Conservation (phyloP, 2,329 filamentous ascomycete species). For the Graphilbum sp. region DNA sequence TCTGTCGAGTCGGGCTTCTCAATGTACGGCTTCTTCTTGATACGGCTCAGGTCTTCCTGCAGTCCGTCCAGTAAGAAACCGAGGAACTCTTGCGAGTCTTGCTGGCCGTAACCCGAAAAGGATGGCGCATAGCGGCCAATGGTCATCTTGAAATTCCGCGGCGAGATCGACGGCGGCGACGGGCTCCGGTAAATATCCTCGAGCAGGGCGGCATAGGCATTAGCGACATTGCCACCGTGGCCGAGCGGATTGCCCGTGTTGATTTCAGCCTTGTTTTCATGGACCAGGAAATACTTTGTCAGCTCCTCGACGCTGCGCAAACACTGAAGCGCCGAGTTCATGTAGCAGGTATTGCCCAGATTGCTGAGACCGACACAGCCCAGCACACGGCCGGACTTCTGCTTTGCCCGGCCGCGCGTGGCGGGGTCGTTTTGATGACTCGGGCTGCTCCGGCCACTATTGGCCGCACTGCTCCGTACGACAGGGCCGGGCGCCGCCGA, state of each 20-base stretch:
- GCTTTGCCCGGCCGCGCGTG: constrained; percentile 56
- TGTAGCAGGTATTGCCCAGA: constrained; percentile 94
- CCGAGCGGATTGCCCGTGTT: constrained; percentile 76
- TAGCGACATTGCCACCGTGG: constrained; percentile 75
- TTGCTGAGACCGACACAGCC: constrained; percentile 79
- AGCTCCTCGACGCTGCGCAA: constrained; percentile 86
- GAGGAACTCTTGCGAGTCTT: constrained; percentile 94
- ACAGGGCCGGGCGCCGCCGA: constrained; percentile 18
- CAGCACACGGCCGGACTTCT: constrained; percentile 50
- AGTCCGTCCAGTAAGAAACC: constrained; percentile 88
- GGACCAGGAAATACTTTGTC: constrained; percentile 73
- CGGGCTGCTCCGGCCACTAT: constrained; percentile 55
- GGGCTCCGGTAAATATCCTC: constrained; percentile 61
- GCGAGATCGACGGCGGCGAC: constrained; percentile 51
- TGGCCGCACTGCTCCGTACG: constrained; percentile 30
- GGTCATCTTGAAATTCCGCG: constrained; percentile 64
- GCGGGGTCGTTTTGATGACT: constrained; percentile 35
- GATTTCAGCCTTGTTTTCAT: constrained; percentile 61
- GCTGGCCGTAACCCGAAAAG: constrained; percentile 89
- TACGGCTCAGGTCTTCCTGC: constrained; percentile 86
- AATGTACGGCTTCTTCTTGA: constrained; percentile 91
- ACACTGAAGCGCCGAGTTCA: constrained; percentile 95
- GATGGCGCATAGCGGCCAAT: constrained; percentile 69
- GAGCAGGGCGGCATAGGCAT: constrained; percentile 61
- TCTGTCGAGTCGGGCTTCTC: constrained; percentile 97